Percentiles rank a stretch among this genome's conserved stretches.
phyloP scores from a whole-genome alignment of 305 asterid genomes.

The Fraxinus ornus region DNA sequence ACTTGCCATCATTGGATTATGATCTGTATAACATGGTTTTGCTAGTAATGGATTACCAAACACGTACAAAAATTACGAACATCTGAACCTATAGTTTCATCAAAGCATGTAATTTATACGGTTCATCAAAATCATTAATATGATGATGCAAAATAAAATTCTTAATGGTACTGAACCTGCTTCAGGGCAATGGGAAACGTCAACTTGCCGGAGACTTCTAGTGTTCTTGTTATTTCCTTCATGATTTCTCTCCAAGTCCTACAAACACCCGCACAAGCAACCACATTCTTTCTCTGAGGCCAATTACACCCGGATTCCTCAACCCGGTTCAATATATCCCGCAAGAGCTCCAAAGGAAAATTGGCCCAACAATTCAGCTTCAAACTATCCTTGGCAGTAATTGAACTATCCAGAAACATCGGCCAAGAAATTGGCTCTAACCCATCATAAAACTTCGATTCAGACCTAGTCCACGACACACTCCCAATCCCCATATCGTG shows the following conservation, averaged over 20 bases:
- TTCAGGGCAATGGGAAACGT: constrained; percentile 84
- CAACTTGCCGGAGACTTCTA: constrained; percentile 59
- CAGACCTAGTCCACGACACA: constrained; percentile 42
- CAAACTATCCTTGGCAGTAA: constrained; percentile 33
- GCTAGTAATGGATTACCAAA: not conserved
- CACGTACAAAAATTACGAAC: not conserved
- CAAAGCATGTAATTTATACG: not conserved
- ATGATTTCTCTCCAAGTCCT: constrained; percentile 78
- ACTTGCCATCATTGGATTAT: not conserved
- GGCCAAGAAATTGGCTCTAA: constrained; percentile 19
- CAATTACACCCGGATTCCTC: constrained; percentile 44
- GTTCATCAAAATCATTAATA: not conserved
- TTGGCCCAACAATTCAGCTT: constrained; percentile 51
- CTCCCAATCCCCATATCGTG: constrained; percentile 27
- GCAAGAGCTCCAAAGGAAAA: constrained; percentile 52
- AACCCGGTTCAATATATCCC: constrained; percentile 47
- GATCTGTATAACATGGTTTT: not conserved
- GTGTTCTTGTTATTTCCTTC: constrained; percentile 62
- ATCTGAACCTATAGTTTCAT: not conserved
- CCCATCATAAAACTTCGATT: constrained; percentile 31
- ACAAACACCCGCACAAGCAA: constrained; percentile 81
- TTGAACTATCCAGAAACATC: constrained; percentile 35
- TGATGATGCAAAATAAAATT: not conserved
- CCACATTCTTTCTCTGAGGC: constrained; percentile 44
- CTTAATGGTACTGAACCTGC: constrained; percentile 53